These are phyloP conservation scores for Alternaria solani DNA, from an alignment of 2,329 filamentous ascomycete species.

Conservation along the genomic window DNA sequence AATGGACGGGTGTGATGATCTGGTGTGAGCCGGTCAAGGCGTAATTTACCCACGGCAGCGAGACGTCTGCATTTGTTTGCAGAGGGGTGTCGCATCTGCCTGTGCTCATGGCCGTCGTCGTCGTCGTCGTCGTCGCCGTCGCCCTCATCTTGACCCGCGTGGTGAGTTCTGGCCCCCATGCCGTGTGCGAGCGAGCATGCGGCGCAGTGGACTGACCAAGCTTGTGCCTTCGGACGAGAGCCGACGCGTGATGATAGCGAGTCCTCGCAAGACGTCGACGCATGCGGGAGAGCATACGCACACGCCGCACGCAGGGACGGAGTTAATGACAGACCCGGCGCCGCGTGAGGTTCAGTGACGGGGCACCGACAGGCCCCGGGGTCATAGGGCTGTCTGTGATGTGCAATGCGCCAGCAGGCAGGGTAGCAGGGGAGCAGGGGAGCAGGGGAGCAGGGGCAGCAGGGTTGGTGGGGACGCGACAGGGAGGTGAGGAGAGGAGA, in stretches of 20 bases:
- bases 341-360: constrained; percentile 15
- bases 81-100: not conserved
- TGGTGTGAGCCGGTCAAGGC: constrained; percentile 18
- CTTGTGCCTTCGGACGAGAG: constrained; percentile 10
- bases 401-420: constrained; percentile 21
- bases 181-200: constrained; percentile 16
- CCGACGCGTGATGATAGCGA: constrained; percentile 9
- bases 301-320: constrained; percentile 25
- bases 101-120: not conserved
- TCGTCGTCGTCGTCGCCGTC: not conserved
- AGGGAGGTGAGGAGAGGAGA: constrained; percentile 10
- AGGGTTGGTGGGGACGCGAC: constrained; percentile 19
- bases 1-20: constrained; percentile 15
- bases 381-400: constrained; percentile 35
- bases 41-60: constrained; percentile 18
- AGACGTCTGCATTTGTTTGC: constrained; percentile 1
- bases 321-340: constrained; percentile 31
- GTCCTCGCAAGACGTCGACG: not conserved
- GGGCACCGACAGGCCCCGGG: constrained; percentile 24
- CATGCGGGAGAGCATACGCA: constrained; percentile 12
- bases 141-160: not conserved
- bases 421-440: not conserved
- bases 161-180: constrained; percentile 18
- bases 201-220: constrained; percentile 10
- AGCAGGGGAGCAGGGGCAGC: not conserved